These are phyloP conservation scores for Erythrophleum ivorense DNA, from an alignment of 331 rosid genomes.

Conservation along the genomic window DNA sequence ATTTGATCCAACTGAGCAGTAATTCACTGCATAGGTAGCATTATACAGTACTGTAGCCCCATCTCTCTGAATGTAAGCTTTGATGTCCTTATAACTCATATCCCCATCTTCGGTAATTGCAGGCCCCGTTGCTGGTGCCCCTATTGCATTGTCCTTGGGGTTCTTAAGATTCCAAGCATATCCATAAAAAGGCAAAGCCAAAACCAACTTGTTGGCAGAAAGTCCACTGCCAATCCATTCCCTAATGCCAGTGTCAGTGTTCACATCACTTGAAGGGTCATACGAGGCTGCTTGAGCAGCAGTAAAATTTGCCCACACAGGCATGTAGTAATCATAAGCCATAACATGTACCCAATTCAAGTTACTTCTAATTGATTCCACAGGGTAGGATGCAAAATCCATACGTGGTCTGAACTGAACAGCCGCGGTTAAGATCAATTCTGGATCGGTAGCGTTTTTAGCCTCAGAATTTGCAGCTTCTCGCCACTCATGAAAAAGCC, in stretches of 20 bases:
- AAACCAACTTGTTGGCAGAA: constrained; percentile 32
- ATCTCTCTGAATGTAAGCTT: constrained; percentile 8
- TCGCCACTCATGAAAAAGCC: constrained; percentile 40
- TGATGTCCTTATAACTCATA: constrained; percentile 33
- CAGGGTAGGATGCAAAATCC: constrained; percentile 16
- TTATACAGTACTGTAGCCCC: constrained; percentile 29
- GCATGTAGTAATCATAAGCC: constrained; percentile 31
- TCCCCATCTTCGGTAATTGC: constrained; percentile 7
- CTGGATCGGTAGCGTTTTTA: neutral
- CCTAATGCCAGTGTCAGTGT: constrained; percentile 31
- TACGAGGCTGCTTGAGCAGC: constrained; percentile 38
- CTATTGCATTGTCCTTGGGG: constrained; percentile 24
- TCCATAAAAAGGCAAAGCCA: constrained; percentile 44
- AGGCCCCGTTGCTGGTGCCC: constrained; percentile 37
- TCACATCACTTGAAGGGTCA: constrained; percentile 23
- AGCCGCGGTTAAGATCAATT: constrained; percentile 40
- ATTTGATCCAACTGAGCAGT: constrained; percentile 37
- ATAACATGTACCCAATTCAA: constrained; percentile 33
- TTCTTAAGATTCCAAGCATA: constrained; percentile 40
- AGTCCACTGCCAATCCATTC: constrained; percentile 43
- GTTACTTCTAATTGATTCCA: constrained; percentile 36
- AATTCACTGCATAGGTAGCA: constrained; percentile 42
- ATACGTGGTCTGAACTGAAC: constrained; percentile 3
- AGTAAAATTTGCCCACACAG: neutral
- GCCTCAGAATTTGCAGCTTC: constrained; percentile 38